Evolutionary conservation across 306 rosid species (phyloP), one percentile per base, ranked within the genome.

Genomic region (Dalbergia oliveri): DNA sequence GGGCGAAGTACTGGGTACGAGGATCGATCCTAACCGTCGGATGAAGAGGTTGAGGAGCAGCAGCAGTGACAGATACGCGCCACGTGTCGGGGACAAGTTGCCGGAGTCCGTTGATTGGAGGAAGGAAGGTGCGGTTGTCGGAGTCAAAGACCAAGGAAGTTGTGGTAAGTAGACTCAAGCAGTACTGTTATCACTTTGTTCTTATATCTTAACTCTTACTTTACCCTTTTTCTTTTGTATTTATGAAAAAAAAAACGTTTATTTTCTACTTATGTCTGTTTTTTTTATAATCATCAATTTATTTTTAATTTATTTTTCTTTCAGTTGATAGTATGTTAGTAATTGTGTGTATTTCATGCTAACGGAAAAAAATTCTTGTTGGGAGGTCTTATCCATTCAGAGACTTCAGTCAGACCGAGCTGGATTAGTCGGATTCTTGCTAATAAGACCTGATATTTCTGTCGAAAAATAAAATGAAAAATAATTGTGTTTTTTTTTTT

Each of bases 101-200:
- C 99, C 99, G 0, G 93, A 88, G 0, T 78, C 83, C 16, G 81
- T 96, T 71, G 99, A 96, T 83, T 96, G 99, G 99, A 89, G 99
- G 82, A 76, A 89, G 82, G 79, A 91, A 85, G 99, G 99, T 45
- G 99, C 90, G 1, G 97, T 96, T 53, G 71, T 12, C 21, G 59
- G 15, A 8, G 78, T 96, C 85, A 96, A 96, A 82, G 97, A 96
- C 80, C 99, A 96, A 83, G 99, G 91, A 57, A 78, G 91, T 39
- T 96, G 99, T 47, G 99, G 99, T 96, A 50, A 86, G 90, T 70
- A 33, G 4, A 37, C 7, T 37, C 9, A 26, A 1, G 3, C 4
- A 14, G 5, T 6, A 4, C 18, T 61, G 5, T 34, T 43, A 2
- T 2, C 57, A 41, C 49, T 47, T 11, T 11, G 0, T 14, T 44